Evolutionary conservation across 495 filamentous ascomycete genomes (phyloP).

Genomic region (Neurospora sp.): DNA sequence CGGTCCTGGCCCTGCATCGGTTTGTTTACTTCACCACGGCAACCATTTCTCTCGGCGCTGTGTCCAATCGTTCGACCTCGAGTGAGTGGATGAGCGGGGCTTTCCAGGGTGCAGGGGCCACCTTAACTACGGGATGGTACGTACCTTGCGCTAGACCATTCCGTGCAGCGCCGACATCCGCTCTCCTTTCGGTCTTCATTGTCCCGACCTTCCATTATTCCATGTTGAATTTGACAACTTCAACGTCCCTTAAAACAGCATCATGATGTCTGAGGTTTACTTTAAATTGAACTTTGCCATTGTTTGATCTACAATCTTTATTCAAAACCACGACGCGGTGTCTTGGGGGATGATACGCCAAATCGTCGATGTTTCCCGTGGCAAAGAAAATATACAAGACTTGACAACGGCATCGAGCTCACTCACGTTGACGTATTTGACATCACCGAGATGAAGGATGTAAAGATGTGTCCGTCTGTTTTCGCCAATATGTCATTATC

Average conservation of each 20-base stretch:
- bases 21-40: constrained; percentile 21
- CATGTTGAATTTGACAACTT: neutral
- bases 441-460: no score
- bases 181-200: neutral
- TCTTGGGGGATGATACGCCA: neutral
- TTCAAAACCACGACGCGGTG: neutral
- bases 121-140: neutral
- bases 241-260: neutral
- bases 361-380: neutral
- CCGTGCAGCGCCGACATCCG: neutral
- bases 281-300: neutral
- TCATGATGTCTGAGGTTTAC: neutral
- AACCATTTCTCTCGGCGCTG: constrained; percentile 7
- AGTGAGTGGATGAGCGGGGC: neutral
- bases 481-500: no score
- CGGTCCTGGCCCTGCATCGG: neutral
- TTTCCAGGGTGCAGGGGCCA: neutral
- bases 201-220: neutral
- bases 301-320: neutral
- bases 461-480: no score
- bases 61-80: neutral
- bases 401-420: no score
- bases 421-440: neutral
- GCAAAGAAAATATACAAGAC: no score
- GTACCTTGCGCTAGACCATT: neutral